Base-by-base conservation (phyloP, 371 early-diverging fungal genomes). In the Encephalitozoon romaleae region DNA sequence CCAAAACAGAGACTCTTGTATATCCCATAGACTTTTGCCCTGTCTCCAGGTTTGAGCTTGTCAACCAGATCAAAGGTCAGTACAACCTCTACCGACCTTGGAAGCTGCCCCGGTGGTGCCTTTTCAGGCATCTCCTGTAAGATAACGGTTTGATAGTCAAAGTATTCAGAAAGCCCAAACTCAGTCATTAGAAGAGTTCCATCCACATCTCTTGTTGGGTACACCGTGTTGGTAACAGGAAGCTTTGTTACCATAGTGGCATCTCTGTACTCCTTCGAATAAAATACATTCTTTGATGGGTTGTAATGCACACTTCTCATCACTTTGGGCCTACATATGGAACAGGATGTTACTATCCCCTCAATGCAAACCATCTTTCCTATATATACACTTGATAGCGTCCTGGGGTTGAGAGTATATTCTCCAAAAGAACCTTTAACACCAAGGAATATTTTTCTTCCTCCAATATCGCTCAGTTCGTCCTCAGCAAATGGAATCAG, bases 121-220 rank as follows among this genome's bases (percentile, higher is more conserved):
- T 94, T 89, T 85, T 99, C 99, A 0, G 98, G 97, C 96, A 98
- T 96, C 87, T 99, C 99, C 86, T 99, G 98, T 47, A 98, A 87
- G 68, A 89, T 91, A 72, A 95, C 87, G 2, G 91, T 92, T 85
- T 99, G 98, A 80, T 92, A 92, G 86, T 97, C 95, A 12, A 91
- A 86, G 84, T 96, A 99, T 5, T 88, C 88, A 67, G 91, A 92
- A 79, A 89, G 88, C 21, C 98, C 98, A 84, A 90, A 97, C 84
- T 98, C 96, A 1, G 95, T 92, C 1, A 89, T 89, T 59, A 97
- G 84, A 9, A 91, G 88, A 80, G 93, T 90, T 12, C 93, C 94
- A 47, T 91, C 89, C n/a, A 90, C 91, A 83, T 97, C 96, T 26
- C 77, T 67, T 5, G 78, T 79, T 23, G 82, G 83, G 74, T 82